Base-by-base conservation (phyloP, 2,329 filamentous ascomycete species). In the Phialophora chinensis region DNA sequence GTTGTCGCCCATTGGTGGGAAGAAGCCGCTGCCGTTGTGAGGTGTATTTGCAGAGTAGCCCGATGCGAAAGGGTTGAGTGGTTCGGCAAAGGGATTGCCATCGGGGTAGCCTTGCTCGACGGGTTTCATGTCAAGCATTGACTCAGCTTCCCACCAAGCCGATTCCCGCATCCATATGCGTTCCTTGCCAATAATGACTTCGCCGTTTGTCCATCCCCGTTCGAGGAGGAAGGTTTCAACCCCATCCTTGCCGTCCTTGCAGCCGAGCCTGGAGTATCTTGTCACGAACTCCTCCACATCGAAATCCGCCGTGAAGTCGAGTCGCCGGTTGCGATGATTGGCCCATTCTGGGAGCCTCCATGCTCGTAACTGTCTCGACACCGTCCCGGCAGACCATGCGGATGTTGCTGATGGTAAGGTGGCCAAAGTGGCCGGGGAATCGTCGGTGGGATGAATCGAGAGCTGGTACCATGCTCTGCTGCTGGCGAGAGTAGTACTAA, bases 131-230 rank as follows among this genome's bases (percentile, higher is more conserved):
- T 99, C 95, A 31, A 98, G 88, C 91, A 97, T 96, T 68, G 87
- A 91, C 80, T 99, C 95, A 4, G 93, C 94, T 79, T 98, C 94
- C 94, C 94, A 98, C 94, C 95, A 99, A 1, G 93, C 91, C 65
- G 83, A 86, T 79, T 99, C 95, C 58, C 94, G 88, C 83, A 98
- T 93, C 95, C 95, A 99, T 50, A 99, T 88, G 35, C 95, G 91
- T 78, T 98, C 93, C 65, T 88, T 89, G 63, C 95, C 95, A 35
- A 98, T 84, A 4, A 97, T 88, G 1, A 98, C 93, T 79, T 98
- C 95, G 47, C 95, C 95, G 73, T 99, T 99, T 80, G 92, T 97
- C 95, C 95, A 99, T 1, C 95, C 95, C 66, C 95, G 89, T 79
- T 98, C 93, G 58, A 98, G 85, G 65, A 96, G 85, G 92, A 94